These are phyloP conservation scores for Malassezia globosa DNA, from an alignment of 1,284 basidiomycete genomes.

Conservation along the genomic window DNA sequence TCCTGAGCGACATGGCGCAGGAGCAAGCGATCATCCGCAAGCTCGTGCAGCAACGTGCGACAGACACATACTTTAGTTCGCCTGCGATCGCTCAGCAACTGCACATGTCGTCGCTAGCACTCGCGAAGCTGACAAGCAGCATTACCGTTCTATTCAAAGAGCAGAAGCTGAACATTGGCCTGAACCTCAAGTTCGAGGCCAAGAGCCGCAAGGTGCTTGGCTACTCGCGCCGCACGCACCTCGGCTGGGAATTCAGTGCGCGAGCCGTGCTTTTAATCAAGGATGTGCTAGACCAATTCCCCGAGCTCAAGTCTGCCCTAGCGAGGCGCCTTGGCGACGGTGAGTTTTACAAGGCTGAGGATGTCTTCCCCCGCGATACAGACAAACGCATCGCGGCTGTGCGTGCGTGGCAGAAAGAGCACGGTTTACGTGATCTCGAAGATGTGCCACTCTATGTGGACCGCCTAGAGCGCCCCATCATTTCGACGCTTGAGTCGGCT, in stretches of 20 bases:
- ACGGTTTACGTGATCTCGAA: slow-evolving; percentile 80
- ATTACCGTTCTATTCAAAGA: slow-evolving; percentile 69
- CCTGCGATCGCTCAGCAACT: slow-evolving; percentile 28
- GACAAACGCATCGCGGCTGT: slow-evolving; percentile 65
- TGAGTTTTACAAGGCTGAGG: slow-evolving; percentile 58
- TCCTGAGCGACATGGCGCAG: slow-evolving; percentile 34
- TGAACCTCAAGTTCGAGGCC: slow-evolving; percentile 91
- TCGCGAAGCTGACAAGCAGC: slow-evolving; percentile 82
- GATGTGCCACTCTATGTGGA: slow-evolving; percentile 85
- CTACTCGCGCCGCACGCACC: slow-evolving; percentile 72
- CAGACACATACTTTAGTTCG: slow-evolving; percentile 27
- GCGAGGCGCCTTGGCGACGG: slow-evolving; percentile 48
- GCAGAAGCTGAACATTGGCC: slow-evolving; percentile 75
- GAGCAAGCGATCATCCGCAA: slow-evolving; percentile 31
- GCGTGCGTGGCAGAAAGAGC: slow-evolving; percentile 72
- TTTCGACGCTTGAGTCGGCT: slow-evolving; percentile 53
- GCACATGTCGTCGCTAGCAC: slow-evolving; percentile 41
- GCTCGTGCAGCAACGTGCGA: slow-evolving; percentile 27
- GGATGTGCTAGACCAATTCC: slow-evolving; percentile 58
- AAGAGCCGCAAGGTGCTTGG: slow-evolving; percentile 92
- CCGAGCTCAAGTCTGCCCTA: slow-evolving; percentile 34
- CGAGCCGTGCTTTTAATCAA: slow-evolving; percentile 68
- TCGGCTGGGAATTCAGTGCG: slow-evolving; percentile 87
- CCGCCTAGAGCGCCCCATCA: slow-evolving; percentile 62
- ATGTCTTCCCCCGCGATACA: slow-evolving; percentile 59